These are phyloP conservation scores for Pezicula rhizophila DNA, from an alignment of 2,329 filamentous ascomycete species.

Conservation along the genomic window DNA sequence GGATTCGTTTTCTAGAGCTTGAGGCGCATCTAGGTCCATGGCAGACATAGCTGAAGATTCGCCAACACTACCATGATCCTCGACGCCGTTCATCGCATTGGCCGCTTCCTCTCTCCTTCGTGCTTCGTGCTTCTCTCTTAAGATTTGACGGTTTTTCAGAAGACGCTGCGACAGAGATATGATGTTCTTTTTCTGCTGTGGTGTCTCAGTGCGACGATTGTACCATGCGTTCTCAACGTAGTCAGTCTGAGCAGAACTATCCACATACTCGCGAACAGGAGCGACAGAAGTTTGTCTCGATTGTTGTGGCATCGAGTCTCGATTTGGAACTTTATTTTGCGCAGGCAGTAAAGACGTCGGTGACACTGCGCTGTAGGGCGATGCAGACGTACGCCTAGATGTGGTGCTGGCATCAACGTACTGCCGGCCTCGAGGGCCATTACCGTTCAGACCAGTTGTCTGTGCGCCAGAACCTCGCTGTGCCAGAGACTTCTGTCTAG, in stretches of 20 bases:
- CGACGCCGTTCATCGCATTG: slow-evolving; percentile 3
- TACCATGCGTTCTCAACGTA: slow-evolving; percentile 26
- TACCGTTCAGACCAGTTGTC: slow-evolving; percentile 10
- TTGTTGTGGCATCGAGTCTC: slow-evolving; percentile 8
- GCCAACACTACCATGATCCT: slow-evolving; percentile 7
- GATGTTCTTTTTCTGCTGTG: slow-evolving; percentile 18
- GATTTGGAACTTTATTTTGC: slow-evolving; percentile 10
- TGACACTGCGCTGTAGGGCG: slow-evolving; percentile 23
- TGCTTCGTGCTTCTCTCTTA: slow-evolving; percentile 14
- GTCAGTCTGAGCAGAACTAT: slow-evolving; percentile 26
- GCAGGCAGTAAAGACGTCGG: slow-evolving; percentile 18
- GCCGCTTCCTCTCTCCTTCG: slow-evolving; percentile 6
- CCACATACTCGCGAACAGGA: slow-evolving; percentile 21
- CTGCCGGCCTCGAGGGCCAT: slow-evolving; percentile 16
- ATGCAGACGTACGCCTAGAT: slow-evolving; percentile 23
- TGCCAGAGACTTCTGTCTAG: slow-evolving; percentile 24
- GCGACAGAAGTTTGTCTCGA: slow-evolving; percentile 18
- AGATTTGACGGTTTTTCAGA: slow-evolving; percentile 22
- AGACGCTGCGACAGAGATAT: slow-evolving; percentile 24
- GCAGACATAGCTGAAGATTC: slow-evolving; percentile 12
- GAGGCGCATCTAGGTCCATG: slow-evolving; percentile 12
- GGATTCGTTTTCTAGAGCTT: background rate
- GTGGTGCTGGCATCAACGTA: slow-evolving; percentile 25
- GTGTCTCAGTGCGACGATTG: slow-evolving; percentile 8
- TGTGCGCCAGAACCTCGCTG: slow-evolving; percentile 20